Evolutionary conservation across 257 asterid genomes (phyloP).

Genomic region (Solanum pinnatisectum): DNA sequence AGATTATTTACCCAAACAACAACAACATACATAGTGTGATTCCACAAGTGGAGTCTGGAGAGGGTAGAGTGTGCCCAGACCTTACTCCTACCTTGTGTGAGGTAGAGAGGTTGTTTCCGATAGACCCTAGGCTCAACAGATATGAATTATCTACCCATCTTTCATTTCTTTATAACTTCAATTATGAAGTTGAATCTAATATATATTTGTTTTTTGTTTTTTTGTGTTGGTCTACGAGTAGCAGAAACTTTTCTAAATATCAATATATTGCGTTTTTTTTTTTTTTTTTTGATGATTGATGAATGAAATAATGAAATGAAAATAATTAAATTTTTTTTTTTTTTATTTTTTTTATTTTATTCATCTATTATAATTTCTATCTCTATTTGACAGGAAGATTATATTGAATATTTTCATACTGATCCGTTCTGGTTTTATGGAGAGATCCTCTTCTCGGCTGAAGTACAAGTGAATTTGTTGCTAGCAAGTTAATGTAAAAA

Average conservation of each 20-base stretch:
- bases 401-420: neutral
- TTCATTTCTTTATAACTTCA: neutral
- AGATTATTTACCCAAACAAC: neutral
- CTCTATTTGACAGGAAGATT: neutral
- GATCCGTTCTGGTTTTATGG: neutral
- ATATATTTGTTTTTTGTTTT: neutral
- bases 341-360: neutral
- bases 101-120: neutral
- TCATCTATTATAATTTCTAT: neutral
- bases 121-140: neutral
- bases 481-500: neutral
- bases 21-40: neutral
- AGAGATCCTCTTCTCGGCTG: neutral
- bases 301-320: too few relatives aligned
- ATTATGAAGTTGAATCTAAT: neutral
- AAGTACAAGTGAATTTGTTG: neutral
- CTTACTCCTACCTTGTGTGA: neutral
- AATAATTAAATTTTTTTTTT: too few relatives aligned
- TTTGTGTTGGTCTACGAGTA: neutral
- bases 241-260: neutral
- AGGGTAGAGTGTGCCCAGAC: neutral
- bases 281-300: neutral
- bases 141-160: neutral
- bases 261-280: neutral
- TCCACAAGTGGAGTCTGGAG: neutral